Percentiles rank a stretch among this genome's conserved stretches.
These are phyloP conservation scores for Paecilomyces sp. DNA, from an alignment of 2,329 filamentous ascomycete species.

Conservation along the genomic window DNA sequence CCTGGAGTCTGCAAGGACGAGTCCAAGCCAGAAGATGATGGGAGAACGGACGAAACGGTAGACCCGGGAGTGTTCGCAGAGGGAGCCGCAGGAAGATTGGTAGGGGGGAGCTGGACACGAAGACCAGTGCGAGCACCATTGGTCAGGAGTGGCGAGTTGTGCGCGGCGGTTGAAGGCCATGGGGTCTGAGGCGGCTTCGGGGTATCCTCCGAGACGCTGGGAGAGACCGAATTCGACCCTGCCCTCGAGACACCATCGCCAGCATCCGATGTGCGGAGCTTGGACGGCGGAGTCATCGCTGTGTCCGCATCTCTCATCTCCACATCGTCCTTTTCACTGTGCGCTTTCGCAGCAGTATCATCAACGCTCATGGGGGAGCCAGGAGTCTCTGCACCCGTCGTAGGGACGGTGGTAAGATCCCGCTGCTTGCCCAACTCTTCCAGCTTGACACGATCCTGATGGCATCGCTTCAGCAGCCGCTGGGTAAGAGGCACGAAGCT, in stretches of 20 bases:
- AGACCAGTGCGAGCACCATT: conserved; percentile 15
- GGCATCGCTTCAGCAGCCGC: conserved; percentile 35
- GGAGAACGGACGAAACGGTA: conserved; percentile 20
- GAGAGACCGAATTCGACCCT: background rate
- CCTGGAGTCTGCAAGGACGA: conserved; percentile 16
- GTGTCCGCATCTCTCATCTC: conserved; percentile 41
- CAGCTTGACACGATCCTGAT: conserved; percentile 31
- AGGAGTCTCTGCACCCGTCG: background rate
- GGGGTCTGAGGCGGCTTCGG: conserved; percentile 22
- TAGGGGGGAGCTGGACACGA: conserved; percentile 21
- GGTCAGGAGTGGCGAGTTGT: conserved; percentile 24
- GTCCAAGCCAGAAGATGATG: conserved; percentile 21
- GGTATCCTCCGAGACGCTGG: conserved; percentile 3
- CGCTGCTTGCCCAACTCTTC: conserved; percentile 21
- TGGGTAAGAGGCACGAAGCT: conserved; percentile 35
- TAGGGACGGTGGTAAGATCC: conserved; percentile 9
- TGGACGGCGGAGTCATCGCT: conserved; percentile 15
- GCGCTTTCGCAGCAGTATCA: conserved; percentile 2
- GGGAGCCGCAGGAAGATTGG: conserved; percentile 13
- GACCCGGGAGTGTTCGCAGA: conserved; percentile 20
- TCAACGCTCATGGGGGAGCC: background rate
- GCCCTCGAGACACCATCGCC: background rate
- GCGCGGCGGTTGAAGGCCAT: conserved; percentile 31
- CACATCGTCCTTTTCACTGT: conserved; percentile 26
- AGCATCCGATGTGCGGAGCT: conserved; percentile 5